A percentile compares a stretch with the other conserved stretches of the same genome.
Evolutionary conservation across 2,329 filamentous ascomycete genomes (phyloP).

Genomic region (Coniella lustricola): DNA sequence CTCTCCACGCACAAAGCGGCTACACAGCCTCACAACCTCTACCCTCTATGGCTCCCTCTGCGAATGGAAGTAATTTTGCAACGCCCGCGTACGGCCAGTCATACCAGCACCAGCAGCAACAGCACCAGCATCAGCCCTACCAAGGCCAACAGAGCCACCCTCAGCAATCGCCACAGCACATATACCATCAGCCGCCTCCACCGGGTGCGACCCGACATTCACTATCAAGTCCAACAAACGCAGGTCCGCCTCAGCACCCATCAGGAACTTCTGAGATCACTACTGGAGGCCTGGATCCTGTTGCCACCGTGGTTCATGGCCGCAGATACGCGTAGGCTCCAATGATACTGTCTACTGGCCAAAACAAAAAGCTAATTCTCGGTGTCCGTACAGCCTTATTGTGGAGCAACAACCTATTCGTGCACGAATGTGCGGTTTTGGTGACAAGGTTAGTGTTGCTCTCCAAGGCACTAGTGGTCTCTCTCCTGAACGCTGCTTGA

Average conservation of each 20-base stretch:
- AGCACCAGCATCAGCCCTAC: slow-evolving; percentile 12
- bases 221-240: slow-evolving; percentile 7
- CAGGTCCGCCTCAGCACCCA: slow-evolving; percentile 7
- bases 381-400: slow-evolving; percentile 47
- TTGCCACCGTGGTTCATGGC: slow-evolving; percentile 11
- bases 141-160: slow-evolving; percentile 13
- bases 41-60: slow-evolving; percentile 14
- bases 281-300: slow-evolving; percentile 7
- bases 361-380: neutral
- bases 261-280: neutral
- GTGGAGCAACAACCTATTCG: slow-evolving; percentile 88
- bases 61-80: slow-evolving; percentile 11
- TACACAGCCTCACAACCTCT: slow-evolving; percentile 10
- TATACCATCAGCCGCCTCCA: slow-evolving; percentile 13
- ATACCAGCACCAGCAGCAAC: slow-evolving; percentile 14
- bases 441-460: slow-evolving; percentile 69
- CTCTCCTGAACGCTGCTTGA: neutral
- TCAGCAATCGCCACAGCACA: slow-evolving; percentile 6
- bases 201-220: slow-evolving; percentile 5
- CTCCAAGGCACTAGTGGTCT: slow-evolving; percentile 3
- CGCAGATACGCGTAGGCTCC: slow-evolving; percentile 11
- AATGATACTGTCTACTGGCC: neutral
- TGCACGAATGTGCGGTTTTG: slow-evolving; percentile 97
- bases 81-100: slow-evolving; percentile 9
- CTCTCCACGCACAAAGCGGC: slow-evolving; percentile 9